Base-by-base conservation (phyloP, 805 yeast species). In the Wickerhamomyces tratensis region DNA sequence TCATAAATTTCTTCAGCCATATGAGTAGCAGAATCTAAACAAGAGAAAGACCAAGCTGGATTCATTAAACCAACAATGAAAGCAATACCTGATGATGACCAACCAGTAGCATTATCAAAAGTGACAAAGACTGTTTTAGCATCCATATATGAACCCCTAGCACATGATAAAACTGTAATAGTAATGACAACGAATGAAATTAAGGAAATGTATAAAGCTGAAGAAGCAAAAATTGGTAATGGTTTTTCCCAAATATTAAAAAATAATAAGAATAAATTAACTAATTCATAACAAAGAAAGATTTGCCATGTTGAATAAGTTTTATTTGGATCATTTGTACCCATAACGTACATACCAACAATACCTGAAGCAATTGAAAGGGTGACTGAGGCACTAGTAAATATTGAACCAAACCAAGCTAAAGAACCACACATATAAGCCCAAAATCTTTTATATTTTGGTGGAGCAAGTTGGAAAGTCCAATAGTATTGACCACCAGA, bases 11-110 rank as follows among this genome's bases (percentile, higher is more conserved):
- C 87, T 54, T 82, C 88, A 25, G 82, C 78, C 72, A 82, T 68
- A 52, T 81, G 87, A 4, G 86, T 77, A 3, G 86, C 85, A 44
- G 79, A 75, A 53, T 81, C 88, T 40, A 79, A 66, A 49, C 86
- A 79, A 27, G 78, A 69, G 63, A 79, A 79, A 9, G 81, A 74
- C 84, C 84, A 81, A 43, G 77, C 74, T 6, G 86, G 83, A 54
- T 79, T 79, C 49, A 80, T 72, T 39, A 80, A 59, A n/a, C 87
- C 86, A 14, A 78, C 75, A 43, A 80, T 69, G 54, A 79, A 77
- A 0, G 84, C 82, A 57, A 79, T 70, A 29, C 74, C 85, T 2
- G 73, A 49, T 3, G 73, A 65, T 9, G 64, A 49, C 83, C 85
- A 79, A 35, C 86, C 86, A 1, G 84, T 77, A 31, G 63, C 69